Evolutionary conservation across 129 eudicot species (phyloP).

Genomic region (Saposhnikovia divaricata): DNA sequence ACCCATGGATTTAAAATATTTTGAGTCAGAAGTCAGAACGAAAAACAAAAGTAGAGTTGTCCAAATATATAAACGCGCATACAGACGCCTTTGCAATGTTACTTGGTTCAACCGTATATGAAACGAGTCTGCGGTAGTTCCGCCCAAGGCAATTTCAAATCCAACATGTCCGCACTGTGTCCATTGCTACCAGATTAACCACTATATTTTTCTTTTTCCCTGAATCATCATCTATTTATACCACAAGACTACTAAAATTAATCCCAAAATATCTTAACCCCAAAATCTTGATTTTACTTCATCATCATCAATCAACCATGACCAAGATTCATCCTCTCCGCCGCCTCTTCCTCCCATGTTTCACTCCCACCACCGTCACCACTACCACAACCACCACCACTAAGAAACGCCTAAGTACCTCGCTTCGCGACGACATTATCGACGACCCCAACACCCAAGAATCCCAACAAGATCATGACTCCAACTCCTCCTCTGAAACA

Average conservation of each 20-base stretch:
- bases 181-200: neutral
- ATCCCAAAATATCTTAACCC: neutral
- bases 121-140: too few relatives aligned
- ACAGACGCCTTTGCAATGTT: too few relatives aligned
- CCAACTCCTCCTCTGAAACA: constrained; percentile 25
- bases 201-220: constrained; percentile 5
- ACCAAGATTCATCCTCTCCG: constrained; percentile 73
- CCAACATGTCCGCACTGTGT: too few relatives aligned
- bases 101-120: too few relatives aligned
- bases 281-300: neutral
- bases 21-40: too few relatives aligned
- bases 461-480: constrained; percentile 15
- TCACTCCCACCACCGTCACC: constrained; percentile 38
- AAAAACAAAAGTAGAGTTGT: too few relatives aligned
- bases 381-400: constrained; percentile 28
- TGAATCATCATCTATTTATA: neutral
- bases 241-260: neutral
- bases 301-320: constrained; percentile 29
- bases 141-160: too few relatives aligned
- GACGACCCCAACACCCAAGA: constrained; percentile 15
- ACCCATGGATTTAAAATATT: too few relatives aligned
- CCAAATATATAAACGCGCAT: too few relatives aligned
- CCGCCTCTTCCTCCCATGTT: constrained; percentile 60
- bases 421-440: constrained; percentile 70
- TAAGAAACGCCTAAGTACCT: constrained; percentile 91